Conservation (phyloP, 2,329 filamentous ascomycete species). For the Mariannaea elegans region DNA sequence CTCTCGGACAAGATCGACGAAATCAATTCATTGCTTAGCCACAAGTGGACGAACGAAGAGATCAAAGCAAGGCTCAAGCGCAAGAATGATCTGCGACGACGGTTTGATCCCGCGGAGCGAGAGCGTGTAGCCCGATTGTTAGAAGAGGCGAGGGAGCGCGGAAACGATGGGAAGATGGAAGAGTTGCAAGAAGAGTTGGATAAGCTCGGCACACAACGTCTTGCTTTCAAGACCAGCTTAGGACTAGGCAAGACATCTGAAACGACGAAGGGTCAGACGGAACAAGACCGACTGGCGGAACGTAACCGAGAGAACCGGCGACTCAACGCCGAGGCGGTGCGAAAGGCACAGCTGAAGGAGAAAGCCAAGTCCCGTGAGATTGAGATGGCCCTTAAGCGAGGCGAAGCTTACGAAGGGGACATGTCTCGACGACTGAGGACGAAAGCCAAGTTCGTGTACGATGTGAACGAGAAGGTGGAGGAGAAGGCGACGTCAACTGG, state of each 20-base stretch:
- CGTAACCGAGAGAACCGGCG: constrained; percentile 87
- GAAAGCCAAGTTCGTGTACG: constrained; percentile 73
- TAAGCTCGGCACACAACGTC: constrained; percentile 71
- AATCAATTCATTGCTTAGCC: constrained; percentile 81
- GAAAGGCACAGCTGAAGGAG: constrained; percentile 88
- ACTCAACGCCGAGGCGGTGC: constrained; percentile 87
- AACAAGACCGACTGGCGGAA: constrained; percentile 84
- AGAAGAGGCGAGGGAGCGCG: constrained; percentile 70
- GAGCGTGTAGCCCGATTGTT: constrained; percentile 72
- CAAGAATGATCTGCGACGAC: constrained; percentile 72
- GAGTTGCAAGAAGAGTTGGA: constrained; percentile 69
- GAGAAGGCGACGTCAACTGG: constrained; percentile 59
- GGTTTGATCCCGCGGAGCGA: constrained; percentile 73
- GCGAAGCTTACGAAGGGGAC: constrained; percentile 68
- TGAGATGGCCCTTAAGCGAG: constrained; percentile 68
- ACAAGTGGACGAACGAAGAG: constrained; percentile 84
- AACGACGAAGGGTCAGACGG: constrained; percentile 60
- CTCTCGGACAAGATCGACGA: constrained; percentile 79
- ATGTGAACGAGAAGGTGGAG: constrained; percentile 61
- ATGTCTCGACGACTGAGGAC: constrained; percentile 71
- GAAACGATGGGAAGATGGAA: constrained; percentile 66
- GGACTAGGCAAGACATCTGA: constrained; percentile 61
- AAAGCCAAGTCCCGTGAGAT: constrained; percentile 68
- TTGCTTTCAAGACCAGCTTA: constrained; percentile 76
- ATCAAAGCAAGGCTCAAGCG: constrained; percentile 81